Evolutionary conservation across 2,329 filamentous ascomycete species (phyloP).

Genomic region (Neonectria coccinea): DNA sequence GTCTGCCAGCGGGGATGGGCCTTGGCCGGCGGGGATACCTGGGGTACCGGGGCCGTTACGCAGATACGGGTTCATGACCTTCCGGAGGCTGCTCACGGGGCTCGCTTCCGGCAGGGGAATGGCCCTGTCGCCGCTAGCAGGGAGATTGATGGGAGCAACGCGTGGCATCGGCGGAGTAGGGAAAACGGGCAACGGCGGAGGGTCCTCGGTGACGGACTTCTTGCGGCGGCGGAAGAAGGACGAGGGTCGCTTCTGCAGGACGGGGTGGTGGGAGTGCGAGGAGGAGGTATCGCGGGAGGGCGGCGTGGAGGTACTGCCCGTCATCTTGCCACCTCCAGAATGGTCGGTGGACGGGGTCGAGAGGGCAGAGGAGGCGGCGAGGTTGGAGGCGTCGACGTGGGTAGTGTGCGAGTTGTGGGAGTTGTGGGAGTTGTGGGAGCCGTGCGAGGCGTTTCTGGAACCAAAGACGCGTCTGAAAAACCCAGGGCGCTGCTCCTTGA

Average conservation of each 20-base stretch:
- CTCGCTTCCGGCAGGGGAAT: conserved; percentile 61
- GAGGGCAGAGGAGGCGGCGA: conserved; percentile 35
- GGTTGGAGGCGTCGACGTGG: conserved; percentile 38
- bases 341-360: conserved; percentile 46
- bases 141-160: conserved; percentile 50
- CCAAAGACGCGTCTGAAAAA: conserved; percentile 95
- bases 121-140: conserved; percentile 47
- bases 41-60: conserved; percentile 48
- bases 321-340: conserved; percentile 50
- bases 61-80: conserved; percentile 90
- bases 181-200: conserved; percentile 68
- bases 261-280: conserved; percentile 60
- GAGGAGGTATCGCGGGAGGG: conserved; percentile 62
- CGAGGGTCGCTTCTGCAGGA: conserved; percentile 88
- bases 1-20: conserved; percentile 43
- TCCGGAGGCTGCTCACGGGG: conserved; percentile 82
- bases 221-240: conserved; percentile 95
- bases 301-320: conserved; percentile 62
- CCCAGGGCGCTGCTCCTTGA: conserved; percentile 80
- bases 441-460: conserved; percentile 64
- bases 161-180: conserved; percentile 56
- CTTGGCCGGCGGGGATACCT: conserved; percentile 43
- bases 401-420: conserved; percentile 26
- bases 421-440: not conserved
- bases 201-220: conserved; percentile 83